A percentile compares a stretch with the other conserved stretches of the same genome.
Conservation (phyloP, 768 basidiomycete genomes). For the Amanita fuliginea region DNA sequence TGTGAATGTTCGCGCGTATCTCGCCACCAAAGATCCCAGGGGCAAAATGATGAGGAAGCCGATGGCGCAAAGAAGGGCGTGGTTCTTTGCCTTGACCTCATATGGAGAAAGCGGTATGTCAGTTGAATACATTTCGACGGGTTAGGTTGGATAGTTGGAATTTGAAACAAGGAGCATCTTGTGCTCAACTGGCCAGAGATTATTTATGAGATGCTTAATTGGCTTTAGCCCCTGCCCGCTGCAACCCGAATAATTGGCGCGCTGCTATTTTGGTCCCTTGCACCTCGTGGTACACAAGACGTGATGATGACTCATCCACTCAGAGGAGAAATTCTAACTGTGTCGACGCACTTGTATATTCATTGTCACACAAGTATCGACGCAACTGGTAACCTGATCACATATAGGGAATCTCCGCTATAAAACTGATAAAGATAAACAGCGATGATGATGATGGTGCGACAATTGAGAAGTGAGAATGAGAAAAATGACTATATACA, state of each 20-base stretch:
- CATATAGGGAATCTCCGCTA: not conserved
- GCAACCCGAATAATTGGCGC: too few relatives aligned
- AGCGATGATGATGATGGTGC: not conserved
- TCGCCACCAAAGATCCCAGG: conserved; percentile 42
- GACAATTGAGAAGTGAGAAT: not conserved
- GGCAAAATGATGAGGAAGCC: conserved; percentile 52
- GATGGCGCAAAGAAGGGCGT: conserved; percentile 39
- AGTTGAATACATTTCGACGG: conserved; percentile 1
- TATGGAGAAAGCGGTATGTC: conserved; percentile 11
- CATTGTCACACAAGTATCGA: too few relatives aligned
- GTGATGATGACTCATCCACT: too few relatives aligned
- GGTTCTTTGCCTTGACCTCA: conserved; percentile 28
- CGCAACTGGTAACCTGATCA: too few relatives aligned
- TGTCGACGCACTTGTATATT: too few relatives aligned
- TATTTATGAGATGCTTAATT: too few relatives aligned
- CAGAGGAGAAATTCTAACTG: too few relatives aligned
- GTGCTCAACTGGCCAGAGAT: too few relatives aligned
- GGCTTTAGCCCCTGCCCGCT: too few relatives aligned
- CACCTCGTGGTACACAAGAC: too few relatives aligned
- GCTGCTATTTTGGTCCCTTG: too few relatives aligned
- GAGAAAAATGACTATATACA: not conserved
- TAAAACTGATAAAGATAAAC: not conserved
- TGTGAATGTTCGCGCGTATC: conserved; percentile 42
- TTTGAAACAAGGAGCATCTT: not conserved
- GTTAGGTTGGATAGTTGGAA: not conserved